Base-by-base conservation (phyloP, 768 basidiomycete species). In the Epithele typhae region DNA sequence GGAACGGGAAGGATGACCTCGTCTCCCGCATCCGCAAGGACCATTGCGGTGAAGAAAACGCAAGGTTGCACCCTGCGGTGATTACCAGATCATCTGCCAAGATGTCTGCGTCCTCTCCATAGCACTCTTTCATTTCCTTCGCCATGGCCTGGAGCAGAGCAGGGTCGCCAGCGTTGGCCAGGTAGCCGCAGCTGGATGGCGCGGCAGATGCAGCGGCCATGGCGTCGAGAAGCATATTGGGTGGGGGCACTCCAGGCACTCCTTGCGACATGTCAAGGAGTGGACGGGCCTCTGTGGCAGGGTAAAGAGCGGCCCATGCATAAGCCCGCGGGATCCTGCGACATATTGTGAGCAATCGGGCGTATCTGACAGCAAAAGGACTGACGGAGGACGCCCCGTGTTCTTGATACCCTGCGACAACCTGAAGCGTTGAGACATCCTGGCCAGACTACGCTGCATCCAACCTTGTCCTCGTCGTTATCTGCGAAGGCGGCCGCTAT, bases 241-340 rank as follows among this genome's bases (percentile, higher is more conserved):
- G 77, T 0, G 90, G 89, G 0, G 82, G 77, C 0, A 67, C 69
- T 5, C 82, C 81, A 0, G 90, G 90, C 0, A 81, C 79, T 33
- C 90, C 84, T 63, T 90, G 87, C 1, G 83, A 82, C 71, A 89
- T 80, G 55, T 79, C 75, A n/a, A 90, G 71, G 2, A 89, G 65
- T 0, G 78, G 80, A 8, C 70, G 68, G 19, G 48, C 57, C 0
- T 68, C 58, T 0, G 73, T 71, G 0, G 72, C 57, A 4, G 52
- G 53, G 60, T 79, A 82, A 11, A 63, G 55, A 18, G 58, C 52
- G 0, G 69, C 76, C 83, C 82, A 85, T 67, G 70, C 66, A 44
- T 78, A 75, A 14, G 79, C 82, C 25, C 68, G 68, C 1, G 81
- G 75, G 38, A 84, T 81, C 12, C 82, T 82, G 56, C 8, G 35